Percentiles rank a stretch among this genome's conserved stretches.
Conservation (phyloP, 768 basidiomycete genomes). For the Strobilomyces confusus region DNA sequence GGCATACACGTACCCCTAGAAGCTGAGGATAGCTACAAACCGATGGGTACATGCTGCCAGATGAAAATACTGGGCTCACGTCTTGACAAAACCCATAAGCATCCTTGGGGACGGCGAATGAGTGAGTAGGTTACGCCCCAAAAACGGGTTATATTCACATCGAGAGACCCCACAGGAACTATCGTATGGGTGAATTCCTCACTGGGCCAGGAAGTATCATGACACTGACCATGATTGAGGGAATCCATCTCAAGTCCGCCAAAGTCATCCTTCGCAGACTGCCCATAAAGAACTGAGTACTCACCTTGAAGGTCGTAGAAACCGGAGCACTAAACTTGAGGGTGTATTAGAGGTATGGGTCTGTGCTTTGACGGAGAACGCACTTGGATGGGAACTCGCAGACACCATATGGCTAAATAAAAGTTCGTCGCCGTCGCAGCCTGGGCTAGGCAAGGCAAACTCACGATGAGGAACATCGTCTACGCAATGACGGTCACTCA, state of each 20-base stretch:
- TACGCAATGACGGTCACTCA: neutral
- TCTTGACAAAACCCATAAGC: constrained; percentile 2
- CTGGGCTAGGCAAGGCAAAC: neutral
- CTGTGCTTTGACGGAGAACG: neutral
- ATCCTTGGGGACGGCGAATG: neutral
- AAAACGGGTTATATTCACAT: neutral
- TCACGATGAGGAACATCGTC: neutral
- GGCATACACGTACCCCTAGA: neutral
- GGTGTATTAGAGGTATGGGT: neutral
- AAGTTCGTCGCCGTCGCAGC: neutral
- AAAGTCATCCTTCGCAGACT: neutral
- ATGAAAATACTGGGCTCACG: neutral
- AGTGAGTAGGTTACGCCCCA: neutral
- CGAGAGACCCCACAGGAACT: neutral
- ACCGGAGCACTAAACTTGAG: neutral
- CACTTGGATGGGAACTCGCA: neutral
- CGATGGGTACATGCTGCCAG: neutral
- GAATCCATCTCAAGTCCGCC: constrained; percentile 1
- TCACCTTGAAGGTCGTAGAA: neutral
- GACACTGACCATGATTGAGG: neutral
- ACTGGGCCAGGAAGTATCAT: neutral
- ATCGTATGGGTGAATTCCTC: neutral
- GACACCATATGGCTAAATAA: neutral
- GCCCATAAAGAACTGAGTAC: neutral
- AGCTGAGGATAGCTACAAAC: constrained; percentile 1